Evolutionary conservation across 805 yeast species (phyloP), one percentile per base, ranked within the genome.

Genomic region (Candida chauliodis): DNA sequence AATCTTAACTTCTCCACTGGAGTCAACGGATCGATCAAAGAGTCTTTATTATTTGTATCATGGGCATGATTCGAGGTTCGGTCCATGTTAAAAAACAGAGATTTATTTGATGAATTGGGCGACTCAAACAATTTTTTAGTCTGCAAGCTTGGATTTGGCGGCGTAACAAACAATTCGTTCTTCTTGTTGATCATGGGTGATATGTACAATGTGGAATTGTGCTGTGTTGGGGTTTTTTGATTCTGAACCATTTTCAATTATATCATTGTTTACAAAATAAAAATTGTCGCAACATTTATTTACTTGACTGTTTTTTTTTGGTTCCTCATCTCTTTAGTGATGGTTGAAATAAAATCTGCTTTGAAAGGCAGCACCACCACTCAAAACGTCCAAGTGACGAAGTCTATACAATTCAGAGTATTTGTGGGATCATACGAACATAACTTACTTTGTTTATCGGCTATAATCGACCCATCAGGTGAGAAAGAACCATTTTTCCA

Each of bases 381-480:
- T n/a, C 7, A 17, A 13, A 33, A 8, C 7, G 11, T 29, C n/a
- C 15, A 28, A 20, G 9, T 27, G 10, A 1, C 26, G n/a, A 38
- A 37, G 16, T 26, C 30, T 8, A 39, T 50, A 3, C 77, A 72
- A 50, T 84, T 91, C 49, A 73, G 99, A 56, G 79, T 93, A 17
- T 75, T 91, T 51, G 95, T 87, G 9, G 99, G 99, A 18, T 89
- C 97, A 0, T 93, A 93, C 53, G 99, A 93, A 63, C 99, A 93
- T 63, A 87, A 89, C 45, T 62, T 93, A 33, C 65, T 90, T 28
- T 89, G 97, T 68, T 70, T 89, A 11, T 86, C 96, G 1, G 65
- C 87, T 30, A 73, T 81, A n/a, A 51, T 87, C 18, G 75, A 79
- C 43, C 51, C 53, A 2, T 41, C 39, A 9, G 42, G 51, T n/a